Conservation (phyloP, 495 filamentous ascomycete species). For the Extremus antarcticus region DNA sequence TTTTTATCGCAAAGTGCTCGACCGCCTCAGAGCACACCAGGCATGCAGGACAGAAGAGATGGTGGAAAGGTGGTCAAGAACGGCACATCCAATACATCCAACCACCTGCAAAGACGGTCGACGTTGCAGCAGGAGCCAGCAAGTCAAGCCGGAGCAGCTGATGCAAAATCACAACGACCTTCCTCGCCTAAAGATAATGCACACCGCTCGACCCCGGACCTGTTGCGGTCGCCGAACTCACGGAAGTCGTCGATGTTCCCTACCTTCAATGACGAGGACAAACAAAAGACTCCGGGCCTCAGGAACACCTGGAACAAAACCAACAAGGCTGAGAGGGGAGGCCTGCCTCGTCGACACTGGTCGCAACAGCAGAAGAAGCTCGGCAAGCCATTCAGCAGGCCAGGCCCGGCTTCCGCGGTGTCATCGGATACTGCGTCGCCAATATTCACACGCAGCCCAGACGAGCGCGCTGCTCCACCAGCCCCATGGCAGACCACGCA, state of each 20-base stretch:
- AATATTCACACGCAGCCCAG: neutral
- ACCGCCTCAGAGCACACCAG: neutral
- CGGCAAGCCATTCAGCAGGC: neutral
- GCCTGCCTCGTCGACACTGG: conserved; percentile 4
- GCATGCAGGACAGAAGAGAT: neutral
- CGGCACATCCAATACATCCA: neutral
- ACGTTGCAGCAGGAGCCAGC: neutral
- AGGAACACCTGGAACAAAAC: conserved; percentile 1
- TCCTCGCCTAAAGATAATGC: neutral
- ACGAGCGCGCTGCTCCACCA: neutral
- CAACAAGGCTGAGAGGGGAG: conserved; percentile 10
- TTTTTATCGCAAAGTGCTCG: neutral
- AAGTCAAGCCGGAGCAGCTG: neutral
- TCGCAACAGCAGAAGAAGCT: conserved; percentile 2
- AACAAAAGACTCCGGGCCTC: neutral
- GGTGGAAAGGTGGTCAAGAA: neutral
- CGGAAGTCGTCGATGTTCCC: neutral
- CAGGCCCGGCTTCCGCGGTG: neutral
- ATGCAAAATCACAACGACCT: neutral
- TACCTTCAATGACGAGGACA: neutral
- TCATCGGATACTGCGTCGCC: neutral
- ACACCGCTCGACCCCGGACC: neutral
- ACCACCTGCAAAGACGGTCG: neutral
- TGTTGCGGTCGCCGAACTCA: neutral
- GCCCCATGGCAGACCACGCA: neutral